A percentile compares a stretch with the other conserved stretches of the same genome.
Evolutionary conservation across 257 asterid genomes (phyloP).

Genomic region (Lithospermum erythrorhizon): DNA sequence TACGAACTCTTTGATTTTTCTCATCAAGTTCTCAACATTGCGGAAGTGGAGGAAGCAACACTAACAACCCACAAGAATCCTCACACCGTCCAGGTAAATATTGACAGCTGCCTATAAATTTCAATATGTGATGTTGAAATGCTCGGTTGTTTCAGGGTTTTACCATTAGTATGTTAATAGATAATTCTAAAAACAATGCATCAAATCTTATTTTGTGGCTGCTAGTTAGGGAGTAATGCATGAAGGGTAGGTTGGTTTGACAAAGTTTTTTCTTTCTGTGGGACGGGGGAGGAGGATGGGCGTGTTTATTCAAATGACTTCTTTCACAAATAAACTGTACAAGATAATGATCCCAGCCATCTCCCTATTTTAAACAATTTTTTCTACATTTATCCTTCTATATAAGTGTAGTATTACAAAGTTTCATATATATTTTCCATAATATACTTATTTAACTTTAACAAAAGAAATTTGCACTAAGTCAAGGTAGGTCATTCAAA

Average conservation of each 20-base stretch:
- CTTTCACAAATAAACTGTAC: too few species aligned
- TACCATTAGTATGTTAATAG: background rate
- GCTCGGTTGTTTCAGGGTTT: background rate
- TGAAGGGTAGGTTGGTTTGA: too few species aligned
- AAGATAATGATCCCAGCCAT: too few species aligned
- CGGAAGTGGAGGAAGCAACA: constrained; percentile 78
- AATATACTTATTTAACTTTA: too few species aligned
- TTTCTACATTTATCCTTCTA: too few species aligned
- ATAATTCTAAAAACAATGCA: background rate
- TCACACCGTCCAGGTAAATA: constrained; percentile 44
- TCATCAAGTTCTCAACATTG: constrained; percentile 89
- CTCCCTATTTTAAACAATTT: too few species aligned
- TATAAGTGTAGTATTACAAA: too few species aligned
- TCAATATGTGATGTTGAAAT: background rate
- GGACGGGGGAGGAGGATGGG: too few species aligned
- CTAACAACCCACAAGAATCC: constrained; percentile 40
- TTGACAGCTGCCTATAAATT: background rate
- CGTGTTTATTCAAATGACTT: too few species aligned
- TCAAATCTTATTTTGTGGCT: background rate
- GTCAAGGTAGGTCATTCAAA: background rate
- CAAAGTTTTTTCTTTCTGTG: too few species aligned
- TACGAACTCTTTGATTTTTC: constrained; percentile 91
- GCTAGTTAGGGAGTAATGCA: too few species aligned
- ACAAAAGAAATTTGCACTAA: background rate
- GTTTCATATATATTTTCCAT: too few species aligned